Evolutionary conservation across 179 eudicot species (phyloP), one percentile per base, ranked within the genome.

Genomic region (Drosera spatulata): DNA sequence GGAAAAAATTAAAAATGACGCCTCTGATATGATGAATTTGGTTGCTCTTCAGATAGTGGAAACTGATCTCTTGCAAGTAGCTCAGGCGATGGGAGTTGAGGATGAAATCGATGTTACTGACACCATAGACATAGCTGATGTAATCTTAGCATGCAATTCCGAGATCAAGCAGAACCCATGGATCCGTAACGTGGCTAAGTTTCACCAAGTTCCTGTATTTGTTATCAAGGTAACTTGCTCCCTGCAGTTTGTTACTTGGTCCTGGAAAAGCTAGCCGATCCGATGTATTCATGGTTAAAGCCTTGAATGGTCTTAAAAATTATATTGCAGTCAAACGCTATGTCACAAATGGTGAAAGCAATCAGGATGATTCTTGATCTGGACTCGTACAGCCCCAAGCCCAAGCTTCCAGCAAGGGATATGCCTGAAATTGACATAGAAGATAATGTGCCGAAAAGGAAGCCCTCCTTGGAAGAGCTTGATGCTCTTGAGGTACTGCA

Each of bases 301-400:
- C 43, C 50, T 56, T 61, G 10, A 14, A 56, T 12, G n/a, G 56
- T 50, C 46, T 22, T 22, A 1, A 22, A 22, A 22, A 22, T 71
- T 68, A 53, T 58, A 60, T 7, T 81, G 71, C 82, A 93, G 97
- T 86, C 94, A 53, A 90, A 78, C 70, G 83, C 97, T 54, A 86
- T 90, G 97, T 94, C 97, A 55, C 95, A 90, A 75, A 85, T 93
- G 91, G 95, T 89, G 3, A 93, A 93, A 80, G 99, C 99, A 52
- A 71, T 93, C 48, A 90, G 82, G 7, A 83, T 82, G 91, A 93
- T 93, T 68, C 85, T 93, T 61, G 90, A 75, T 43, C 78, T 73
- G 73, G 88, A 80, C 67, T 66, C 85, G 11, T 69, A 75, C 71
- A 73, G 73, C 58, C 51, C 79, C 13, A 53, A 44, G 57, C 66